Conservation (phyloP, 768 basidiomycete species). For the Termitomyces sp. region DNA sequence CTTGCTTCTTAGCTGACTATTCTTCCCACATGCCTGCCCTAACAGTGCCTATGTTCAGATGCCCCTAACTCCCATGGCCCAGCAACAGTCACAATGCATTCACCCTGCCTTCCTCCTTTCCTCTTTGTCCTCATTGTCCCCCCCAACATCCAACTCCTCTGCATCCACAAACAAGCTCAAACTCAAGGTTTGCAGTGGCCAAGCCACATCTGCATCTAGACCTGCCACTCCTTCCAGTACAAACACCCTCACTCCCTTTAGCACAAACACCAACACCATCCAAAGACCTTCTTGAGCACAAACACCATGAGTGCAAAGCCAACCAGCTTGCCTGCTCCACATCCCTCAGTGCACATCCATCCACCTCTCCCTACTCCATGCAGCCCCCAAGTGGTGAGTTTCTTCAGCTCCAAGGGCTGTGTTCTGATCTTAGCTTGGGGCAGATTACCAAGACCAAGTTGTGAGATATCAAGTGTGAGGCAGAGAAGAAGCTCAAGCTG, state of each 20-base stretch:
- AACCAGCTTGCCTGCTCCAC: slow-evolving; percentile 8
- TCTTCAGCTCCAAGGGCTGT: slow-evolving; percentile 12
- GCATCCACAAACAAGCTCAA: slow-evolving; percentile 15
- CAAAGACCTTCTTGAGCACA: slow-evolving; percentile 61
- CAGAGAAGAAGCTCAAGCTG: slow-evolving; percentile 74
- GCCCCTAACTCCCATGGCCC: no score
- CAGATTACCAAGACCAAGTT: slow-evolving; percentile 58
- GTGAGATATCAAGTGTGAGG: slow-evolving; percentile 74
- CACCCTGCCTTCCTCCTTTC: slow-evolving; percentile 19
- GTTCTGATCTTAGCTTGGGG: slow-evolving; percentile 30
- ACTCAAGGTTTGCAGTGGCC: slow-evolving; percentile 15
- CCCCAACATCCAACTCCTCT: no score
- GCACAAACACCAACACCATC: not conserved
- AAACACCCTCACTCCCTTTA: slow-evolving; percentile 6
- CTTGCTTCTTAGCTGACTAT: slow-evolving; percentile 58
- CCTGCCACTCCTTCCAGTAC: slow-evolving; percentile 12
- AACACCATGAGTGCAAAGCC: slow-evolving; percentile 34
- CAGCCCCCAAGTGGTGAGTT: slow-evolving; percentile 1
- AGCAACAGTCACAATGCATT: slow-evolving; percentile 16
- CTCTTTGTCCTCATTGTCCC: slow-evolving; percentile 6
- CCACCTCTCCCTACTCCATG: not conserved
- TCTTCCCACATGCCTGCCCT: slow-evolving; percentile 49
- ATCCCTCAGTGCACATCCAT: slow-evolving; percentile 4
- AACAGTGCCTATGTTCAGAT: not conserved
- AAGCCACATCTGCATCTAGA: slow-evolving; percentile 13